Base-by-base conservation (phyloP, 2,329 filamentous ascomycete species). In the Catunica adiposa region DNA sequence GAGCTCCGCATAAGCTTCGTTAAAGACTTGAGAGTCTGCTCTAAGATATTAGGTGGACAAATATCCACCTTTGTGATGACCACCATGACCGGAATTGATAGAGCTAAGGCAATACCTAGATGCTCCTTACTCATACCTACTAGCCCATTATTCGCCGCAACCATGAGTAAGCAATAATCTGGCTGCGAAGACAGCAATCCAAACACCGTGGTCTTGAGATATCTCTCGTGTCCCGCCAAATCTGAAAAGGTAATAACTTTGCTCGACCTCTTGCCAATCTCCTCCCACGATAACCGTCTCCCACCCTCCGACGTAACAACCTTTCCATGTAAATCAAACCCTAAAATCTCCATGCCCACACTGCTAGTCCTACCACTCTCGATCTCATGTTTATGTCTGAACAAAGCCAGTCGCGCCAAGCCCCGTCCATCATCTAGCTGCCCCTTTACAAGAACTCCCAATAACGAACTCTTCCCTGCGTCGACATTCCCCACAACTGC, bases 121-220 rank as follows among this genome's bases (percentile, higher is more conserved):
- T 98, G 92, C 71, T 98, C 92, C 74, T 94, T 94, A 69, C 87
- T 94, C 92, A 97, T 98, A 20, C 92, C 92, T 50, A 97, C 86
- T 48, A 98, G 73, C 2, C 92, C 92, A 65, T 98, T 97, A 64
- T 98, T 98, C 17, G 92, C 92, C 11, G 92, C 92, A 0, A 98
- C 92, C 92, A 98, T 98, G 51, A 98, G 79, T 26, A 98, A 71
- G 66, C 92, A 97, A 72, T 97, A 98, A 65, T 97, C 95, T 0
- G 92, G 92, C 71, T 89, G 94, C 69, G 87, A 94, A 56, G 88
- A 94, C 23, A 98, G 72, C 62, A 98, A 76, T 1, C 92, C 92
- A 65, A 98, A 98, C 25, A 98, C 90, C 0, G 92, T 98, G 1
- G 92, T 98, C 34, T 92, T 81, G 52, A 98, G 74, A 66, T 98